Conservation (phyloP, 2,329 filamentous ascomycete species). For the Fusarium citri region DNA sequence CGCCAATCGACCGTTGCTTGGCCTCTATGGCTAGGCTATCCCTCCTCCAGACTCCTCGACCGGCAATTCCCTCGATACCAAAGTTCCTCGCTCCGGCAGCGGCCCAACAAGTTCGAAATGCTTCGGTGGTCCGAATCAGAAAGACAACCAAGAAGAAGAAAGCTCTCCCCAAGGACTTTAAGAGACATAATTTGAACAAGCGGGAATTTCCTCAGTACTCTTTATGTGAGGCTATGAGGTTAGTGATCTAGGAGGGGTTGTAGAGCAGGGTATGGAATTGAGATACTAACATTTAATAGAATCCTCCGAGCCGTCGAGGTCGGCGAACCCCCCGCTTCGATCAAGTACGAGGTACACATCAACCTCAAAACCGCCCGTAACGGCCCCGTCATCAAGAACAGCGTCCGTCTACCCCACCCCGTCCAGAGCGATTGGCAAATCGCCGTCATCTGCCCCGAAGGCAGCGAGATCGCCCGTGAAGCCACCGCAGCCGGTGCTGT, state of each 20-base stretch:
- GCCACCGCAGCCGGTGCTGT: constrained; percentile 83
- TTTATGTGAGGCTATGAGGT: constrained; percentile 92
- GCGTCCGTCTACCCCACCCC: constrained; percentile 87
- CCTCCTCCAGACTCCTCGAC: constrained; percentile 57
- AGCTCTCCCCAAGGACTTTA: constrained; percentile 72
- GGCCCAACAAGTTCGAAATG: constrained; percentile 56
- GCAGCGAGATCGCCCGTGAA: constrained; percentile 77
- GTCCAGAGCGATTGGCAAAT: constrained; percentile 90
- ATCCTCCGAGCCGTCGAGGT: constrained; percentile 95
- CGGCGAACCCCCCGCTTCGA: constrained; percentile 75
- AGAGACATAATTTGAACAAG: constrained; percentile 73
- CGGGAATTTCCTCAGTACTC: constrained; percentile 76
- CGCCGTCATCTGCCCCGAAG: constrained; percentile 90
- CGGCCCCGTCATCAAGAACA: constrained; percentile 87
- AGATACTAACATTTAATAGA: constrained; percentile 58
- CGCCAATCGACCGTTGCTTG: constrained; percentile 64
- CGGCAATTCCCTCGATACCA: constrained; percentile 58
- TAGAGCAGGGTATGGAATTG: not conserved
- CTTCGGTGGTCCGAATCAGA: constrained; percentile 57
- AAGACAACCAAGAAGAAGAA: constrained; percentile 68
- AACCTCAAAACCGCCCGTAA: constrained; percentile 86
- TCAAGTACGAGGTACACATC: constrained; percentile 91
- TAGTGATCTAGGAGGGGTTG: too few species aligned
- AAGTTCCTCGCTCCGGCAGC: constrained; percentile 62
- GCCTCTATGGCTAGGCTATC: constrained; percentile 65